Percentiles rank a stretch among this genome's conserved stretches.
These are phyloP conservation scores for Phytophthora syringae DNA, from an alignment of 352 stramenopile genomes.

Conservation along the genomic window DNA sequence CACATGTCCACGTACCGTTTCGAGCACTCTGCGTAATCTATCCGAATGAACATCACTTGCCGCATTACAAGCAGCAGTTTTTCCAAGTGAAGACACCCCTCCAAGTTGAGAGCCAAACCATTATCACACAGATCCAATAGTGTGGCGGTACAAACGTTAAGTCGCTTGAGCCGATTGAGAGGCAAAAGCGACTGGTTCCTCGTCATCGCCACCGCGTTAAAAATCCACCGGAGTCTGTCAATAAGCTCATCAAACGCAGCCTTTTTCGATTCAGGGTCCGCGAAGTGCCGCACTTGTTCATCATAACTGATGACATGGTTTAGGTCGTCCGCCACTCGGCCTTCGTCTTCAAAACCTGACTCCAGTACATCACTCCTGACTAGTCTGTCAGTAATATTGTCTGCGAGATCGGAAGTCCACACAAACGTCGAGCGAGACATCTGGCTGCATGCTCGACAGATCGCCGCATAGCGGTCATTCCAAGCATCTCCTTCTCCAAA, in stretches of 20 bases:
- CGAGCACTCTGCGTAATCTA: slow-evolving; percentile 20
- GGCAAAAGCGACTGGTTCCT: slow-evolving; percentile 10
- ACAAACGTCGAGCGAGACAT: slow-evolving; percentile 20
- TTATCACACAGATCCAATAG: slow-evolving; percentile 17
- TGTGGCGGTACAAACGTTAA: slow-evolving; percentile 15
- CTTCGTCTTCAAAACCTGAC: neutral
- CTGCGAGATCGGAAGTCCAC: neutral
- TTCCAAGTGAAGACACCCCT: slow-evolving; percentile 24
- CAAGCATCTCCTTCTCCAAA: slow-evolving; percentile 12
- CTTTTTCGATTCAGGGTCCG: slow-evolving; percentile 2
- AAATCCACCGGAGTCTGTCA: slow-evolving; percentile 19
- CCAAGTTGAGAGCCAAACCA: slow-evolving; percentile 19
- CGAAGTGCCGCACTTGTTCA: neutral
- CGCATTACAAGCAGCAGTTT: slow-evolving; percentile 23
- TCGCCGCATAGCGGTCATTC: slow-evolving; percentile 22
- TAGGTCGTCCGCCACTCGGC: neutral
- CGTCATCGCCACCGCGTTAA: slow-evolving; percentile 20
- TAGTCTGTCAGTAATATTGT: neutral
- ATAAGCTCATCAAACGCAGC: slow-evolving; percentile 24
- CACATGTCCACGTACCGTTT: slow-evolving; percentile 11
- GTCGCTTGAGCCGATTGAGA: slow-evolving; percentile 11
- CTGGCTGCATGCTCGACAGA: slow-evolving; percentile 18
- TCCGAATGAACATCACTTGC: slow-evolving; percentile 21
- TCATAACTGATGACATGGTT: neutral
- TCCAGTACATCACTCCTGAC: neutral